Evolutionary conservation across 768 basidiomycete species (phyloP), one percentile per base, ranked within the genome.

Genomic region (Kwoniella dejecticola): DNA sequence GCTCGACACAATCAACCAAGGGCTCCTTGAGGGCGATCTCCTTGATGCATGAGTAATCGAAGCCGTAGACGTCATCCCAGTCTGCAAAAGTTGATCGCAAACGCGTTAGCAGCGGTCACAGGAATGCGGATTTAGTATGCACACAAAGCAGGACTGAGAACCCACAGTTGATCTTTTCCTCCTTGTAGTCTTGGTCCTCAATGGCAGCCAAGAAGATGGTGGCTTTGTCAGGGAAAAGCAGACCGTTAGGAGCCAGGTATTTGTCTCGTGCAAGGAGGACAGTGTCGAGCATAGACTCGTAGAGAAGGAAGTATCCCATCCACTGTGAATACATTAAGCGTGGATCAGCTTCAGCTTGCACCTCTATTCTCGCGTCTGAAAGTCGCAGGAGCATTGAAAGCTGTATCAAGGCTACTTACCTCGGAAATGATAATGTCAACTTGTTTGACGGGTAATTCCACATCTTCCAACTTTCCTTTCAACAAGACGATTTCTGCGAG

Each of bases 291-390:
- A 99, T 98, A 74, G 92, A 94, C 79, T 98, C 96, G 82, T 98
- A 98, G 31, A 99, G 86, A 30, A 98, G 83, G 85, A 98, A 97
- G 82, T 99, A 99, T 42, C 96, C 96, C 96, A 99, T 99, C 96
- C 95, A 99, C 77, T 78, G 33, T 10, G 2, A 36, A 23, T 12
- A 0, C 10, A 30, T 27, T 3, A 13, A 40, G 31, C 0, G 23
- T 29, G 36, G 27, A n/a, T 45, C 24, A 27, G 24, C 45, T 1
- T 21, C 4, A 13, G 6, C 29, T 24, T n/a, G 17, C n/a, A n/a
- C n/a, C n/a, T n/a, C n/a, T n/a, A n/a, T n/a, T n/a, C n/a, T n/a
- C n/a, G n/a, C n/a, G n/a, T n/a, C n/a, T n/a, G n/a, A n/a, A n/a
- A n/a, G n/a, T n/a, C n/a, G n/a, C n/a, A n/a, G n/a, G n/a, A n/a